Conservation (phyloP, 257 asterid genomes). For the Salvia miltiorrhiza region DNA sequence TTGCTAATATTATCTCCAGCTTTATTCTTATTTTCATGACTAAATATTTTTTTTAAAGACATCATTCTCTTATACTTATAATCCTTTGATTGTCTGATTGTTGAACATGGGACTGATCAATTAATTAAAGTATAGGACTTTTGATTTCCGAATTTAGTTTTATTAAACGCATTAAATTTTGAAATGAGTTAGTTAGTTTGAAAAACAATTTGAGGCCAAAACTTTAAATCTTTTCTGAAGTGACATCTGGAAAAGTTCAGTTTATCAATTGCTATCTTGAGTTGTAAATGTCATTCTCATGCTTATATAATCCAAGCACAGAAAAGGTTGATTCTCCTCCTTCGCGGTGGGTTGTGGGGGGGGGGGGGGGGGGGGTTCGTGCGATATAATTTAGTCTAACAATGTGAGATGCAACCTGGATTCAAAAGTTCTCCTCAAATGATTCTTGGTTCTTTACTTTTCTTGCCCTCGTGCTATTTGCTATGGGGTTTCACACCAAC, state of each 20-base stretch:
- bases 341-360: neutral
- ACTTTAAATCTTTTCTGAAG: neutral
- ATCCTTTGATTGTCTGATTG: neutral
- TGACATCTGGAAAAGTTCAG: neutral
- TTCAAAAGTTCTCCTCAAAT: slow-evolving; percentile 1
- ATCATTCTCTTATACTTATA: neutral
- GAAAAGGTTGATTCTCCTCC: no score
- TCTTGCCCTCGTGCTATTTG: neutral
- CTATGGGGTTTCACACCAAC: slow-evolving; percentile 15
- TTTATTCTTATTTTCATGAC: neutral
- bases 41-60: neutral
- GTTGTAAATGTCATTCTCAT: neutral
- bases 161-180: neutral
- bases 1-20: neutral
- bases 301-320: neutral
- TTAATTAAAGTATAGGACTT: neutral
- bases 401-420: slow-evolving; percentile 8
- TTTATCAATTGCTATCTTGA: slow-evolving; percentile 8
- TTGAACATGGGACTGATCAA: neutral
- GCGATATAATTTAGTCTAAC: neutral
- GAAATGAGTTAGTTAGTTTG: neutral
- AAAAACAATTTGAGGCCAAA: neutral
- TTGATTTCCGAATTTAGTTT: neutral
- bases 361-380: neutral
- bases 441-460: slow-evolving; percentile 12